Base-by-base conservation (phyloP, 2,329 filamentous ascomycete genomes). In the Blastomyces silverae region DNA sequence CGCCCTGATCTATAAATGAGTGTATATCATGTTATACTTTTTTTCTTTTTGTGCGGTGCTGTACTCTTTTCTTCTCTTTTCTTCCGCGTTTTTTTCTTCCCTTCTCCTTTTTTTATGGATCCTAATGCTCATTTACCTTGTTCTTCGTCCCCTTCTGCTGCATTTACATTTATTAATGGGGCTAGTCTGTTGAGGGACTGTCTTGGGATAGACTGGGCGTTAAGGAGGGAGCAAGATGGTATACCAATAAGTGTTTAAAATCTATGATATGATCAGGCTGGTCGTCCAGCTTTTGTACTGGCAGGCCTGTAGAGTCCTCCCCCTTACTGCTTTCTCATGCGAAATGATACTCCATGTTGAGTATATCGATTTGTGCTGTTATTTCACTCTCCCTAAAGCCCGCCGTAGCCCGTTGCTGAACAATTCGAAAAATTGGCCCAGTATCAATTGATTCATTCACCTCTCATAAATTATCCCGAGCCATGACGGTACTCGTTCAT, bases 1-100 rank as follows among this genome's bases (percentile, higher is more conserved):
- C 42, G 71, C 71, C 13, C 66, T 78, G 44, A 70, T 78, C 63
- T 76, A 65, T 61, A 59, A 31, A 22, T 61, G 42, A 61, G 4
- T 10, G 58, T 15, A 42, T 31, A 46, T 34, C 15, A 61, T 62
- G 63, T 57, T n/a, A 13, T 56, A 37, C 11, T 10, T 37, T 62
- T 53, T 55, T 56, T 44, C 11, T 53, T 53, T 13, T 46, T 28
- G 13, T 28, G 17, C 42, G 37, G 39, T 44, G n/a, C 13, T 31
- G 22, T 22, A 17, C 20, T 34, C 15, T 25, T 46, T 37, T 20
- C 22, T 50, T 58, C 31, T 34, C 11, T 11, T 37, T 56, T 22
- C 17, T n/a, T 34, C 5, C 4, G 4, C 3, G 3, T 5, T 22
- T 48, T n/a, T 62, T 64, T 34, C 28, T 20, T 39, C 13, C n/a